These are phyloP conservation scores for Citrullus amarus DNA, from an alignment of 306 rosid genomes.

Conservation along the genomic window DNA sequence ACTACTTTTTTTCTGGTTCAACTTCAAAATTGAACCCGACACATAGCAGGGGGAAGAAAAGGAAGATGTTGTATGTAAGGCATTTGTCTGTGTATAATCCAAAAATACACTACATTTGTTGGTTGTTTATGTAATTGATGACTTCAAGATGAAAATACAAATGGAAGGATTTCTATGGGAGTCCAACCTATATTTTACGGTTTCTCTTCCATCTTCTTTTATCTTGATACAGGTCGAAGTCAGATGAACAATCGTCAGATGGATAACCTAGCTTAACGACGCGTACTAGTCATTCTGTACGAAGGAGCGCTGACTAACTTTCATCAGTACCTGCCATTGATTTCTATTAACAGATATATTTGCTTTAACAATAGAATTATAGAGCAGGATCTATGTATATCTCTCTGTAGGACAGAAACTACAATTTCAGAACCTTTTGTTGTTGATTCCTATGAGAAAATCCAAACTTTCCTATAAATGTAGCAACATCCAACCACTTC, in stretches of 20 bases:
- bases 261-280: neutral
- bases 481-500: neutral
- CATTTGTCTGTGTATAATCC: neutral
- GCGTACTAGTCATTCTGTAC: neutral
- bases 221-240: too few species aligned
- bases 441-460: neutral
- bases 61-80: neutral
- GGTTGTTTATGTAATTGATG: neutral
- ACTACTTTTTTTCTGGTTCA: neutral
- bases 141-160: neutral
- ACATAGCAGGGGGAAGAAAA: neutral
- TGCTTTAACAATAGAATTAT: neutral
- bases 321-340: neutral
- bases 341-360: too few species aligned
- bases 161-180: neutral
- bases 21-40: neutral
- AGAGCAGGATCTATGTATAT: neutral
- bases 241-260: too few species aligned
- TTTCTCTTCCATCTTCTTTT: neutral
- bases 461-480: neutral
- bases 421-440: neutral
- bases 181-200: neutral
- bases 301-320: neutral
- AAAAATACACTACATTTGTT: constrained; percentile 2
- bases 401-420: neutral